A percentile compares a stretch with the other conserved stretches of the same genome.
Conservation (phyloP, 768 basidiomycete species). For the Gloeostereum incarnatum region DNA sequence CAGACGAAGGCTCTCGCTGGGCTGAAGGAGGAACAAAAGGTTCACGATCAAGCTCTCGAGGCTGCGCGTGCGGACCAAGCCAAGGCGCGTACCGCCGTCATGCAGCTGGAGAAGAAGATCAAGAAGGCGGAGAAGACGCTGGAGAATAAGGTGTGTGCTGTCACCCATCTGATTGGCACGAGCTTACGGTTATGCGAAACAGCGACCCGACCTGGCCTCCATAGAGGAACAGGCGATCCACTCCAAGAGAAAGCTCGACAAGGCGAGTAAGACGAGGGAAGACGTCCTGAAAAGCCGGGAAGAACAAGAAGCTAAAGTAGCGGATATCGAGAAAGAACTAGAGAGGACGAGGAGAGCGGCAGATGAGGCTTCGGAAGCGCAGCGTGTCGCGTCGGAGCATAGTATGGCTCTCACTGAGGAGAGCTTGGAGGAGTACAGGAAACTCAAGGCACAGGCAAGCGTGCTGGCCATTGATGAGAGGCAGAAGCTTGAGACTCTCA, state of each 20-base stretch:
- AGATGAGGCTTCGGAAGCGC: conserved; percentile 69
- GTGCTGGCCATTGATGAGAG: conserved; percentile 80
- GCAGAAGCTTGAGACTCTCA: conserved; percentile 71
- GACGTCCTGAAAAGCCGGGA: conserved; percentile 51
- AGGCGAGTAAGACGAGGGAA: conserved; percentile 53
- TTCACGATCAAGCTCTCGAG: conserved; percentile 64
- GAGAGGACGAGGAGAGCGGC: conserved; percentile 57
- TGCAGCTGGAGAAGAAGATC: conserved; percentile 79
- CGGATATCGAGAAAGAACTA: conserved; percentile 55
- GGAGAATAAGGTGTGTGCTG: conserved; percentile 60
- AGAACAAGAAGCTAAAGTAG: conserved; percentile 37
- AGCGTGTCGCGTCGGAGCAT: conserved; percentile 59
- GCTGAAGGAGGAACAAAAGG: conserved; percentile 59
- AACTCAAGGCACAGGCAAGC: conserved; percentile 71
- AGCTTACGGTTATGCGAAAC: background rate
- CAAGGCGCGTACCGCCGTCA: conserved; percentile 59
- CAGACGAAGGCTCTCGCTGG: conserved; percentile 67
- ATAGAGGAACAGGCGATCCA: conserved; percentile 87
- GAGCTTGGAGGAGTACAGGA: conserved; percentile 80
- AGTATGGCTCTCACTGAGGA: conserved; percentile 77
- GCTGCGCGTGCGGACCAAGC: conserved; percentile 74
- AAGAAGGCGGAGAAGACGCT: conserved; percentile 88
- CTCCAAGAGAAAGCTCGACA: conserved; percentile 66
- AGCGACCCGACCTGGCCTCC: conserved; percentile 82
- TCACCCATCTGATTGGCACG: background rate